Base-by-base conservation (phyloP, 495 filamentous ascomycete genomes). In the Neurospora cerealis region DNA sequence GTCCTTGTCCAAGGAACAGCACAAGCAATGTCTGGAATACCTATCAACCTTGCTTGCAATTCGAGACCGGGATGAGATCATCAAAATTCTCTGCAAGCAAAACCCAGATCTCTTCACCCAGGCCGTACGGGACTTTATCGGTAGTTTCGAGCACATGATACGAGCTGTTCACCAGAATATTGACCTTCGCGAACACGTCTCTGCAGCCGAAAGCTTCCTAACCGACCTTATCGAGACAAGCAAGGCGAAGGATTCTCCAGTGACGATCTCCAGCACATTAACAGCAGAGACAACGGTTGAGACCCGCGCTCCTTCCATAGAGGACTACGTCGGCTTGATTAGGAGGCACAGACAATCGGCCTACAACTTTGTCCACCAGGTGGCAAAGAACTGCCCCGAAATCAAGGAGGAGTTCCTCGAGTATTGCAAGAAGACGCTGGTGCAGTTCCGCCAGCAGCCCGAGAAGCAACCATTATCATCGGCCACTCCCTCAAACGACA, bases 101-200 rank as follows among this genome's bases (percentile, higher is more conserved):
- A 83, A 80, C 36, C 90, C 90, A 2, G 90, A 92, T 74, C 81
- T 88, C 5, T 83, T 90, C 5, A 92, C 90, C 3, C 81, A 85
- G 6, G 83, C 86, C 1, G 79, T 92, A 69, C 83, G 85, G n/a
- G 86, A 89, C 36, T 76, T 83, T 10, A 85, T 92, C 11, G 78
- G 81, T 0, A 87, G 87, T 7, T 91, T 90, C 73, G 90, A 92
- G n/a, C 89, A 88, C 4, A 87, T 92, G 70, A 91, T 93, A 44
- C 85, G 90, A 5, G 78, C 79, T 8, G 79, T 91, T 15, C 91
- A 93, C 72, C 86, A 91, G 69, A 86, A 87, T 5, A 85, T 91
- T 9, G 89, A 93, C 73, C 83, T 93, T 36, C 86, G 86, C 42
- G 87, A 84, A 28, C 88, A 90, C 39, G 74, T 92, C 0, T 81